Conservation (phyloP, 164 flowering plant genomes). For the Chimonanthus praecox region DNA sequence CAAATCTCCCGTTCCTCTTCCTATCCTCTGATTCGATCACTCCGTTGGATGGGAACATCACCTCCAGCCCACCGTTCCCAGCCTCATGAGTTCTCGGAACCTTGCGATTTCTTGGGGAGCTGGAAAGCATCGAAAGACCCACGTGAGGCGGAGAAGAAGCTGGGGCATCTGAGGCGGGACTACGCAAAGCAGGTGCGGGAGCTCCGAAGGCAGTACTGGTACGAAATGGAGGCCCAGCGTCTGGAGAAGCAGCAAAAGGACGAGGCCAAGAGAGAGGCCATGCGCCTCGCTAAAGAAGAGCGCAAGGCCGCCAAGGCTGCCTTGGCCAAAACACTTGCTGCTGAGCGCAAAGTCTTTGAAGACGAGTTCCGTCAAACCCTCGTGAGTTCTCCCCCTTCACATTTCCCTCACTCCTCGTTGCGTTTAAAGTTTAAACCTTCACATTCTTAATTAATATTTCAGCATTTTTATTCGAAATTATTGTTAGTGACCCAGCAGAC, state of each 20-base stretch:
- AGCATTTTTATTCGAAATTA: too few species aligned
- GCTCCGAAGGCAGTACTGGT: slow-evolving; percentile 51
- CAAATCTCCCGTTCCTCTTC: slow-evolving; percentile 10
- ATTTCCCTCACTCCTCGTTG: too few species aligned
- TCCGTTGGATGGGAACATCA: slow-evolving; percentile 10
- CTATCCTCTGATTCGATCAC: slow-evolving; percentile 5
- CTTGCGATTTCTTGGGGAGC: slow-evolving; percentile 49
- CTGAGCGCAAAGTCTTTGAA: slow-evolving; percentile 48
- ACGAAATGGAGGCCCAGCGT: slow-evolving; percentile 60
- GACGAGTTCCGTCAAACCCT: slow-evolving; percentile 65
- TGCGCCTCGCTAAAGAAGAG: slow-evolving; percentile 51
- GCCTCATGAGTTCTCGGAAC: slow-evolving; percentile 38
- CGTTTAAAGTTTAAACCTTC: too few species aligned
- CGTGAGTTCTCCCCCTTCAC: slow-evolving; percentile 19
- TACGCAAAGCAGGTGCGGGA: slow-evolving; percentile 61
- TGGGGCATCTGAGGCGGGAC: slow-evolving; percentile 47
- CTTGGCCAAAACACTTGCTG: slow-evolving; percentile 38
- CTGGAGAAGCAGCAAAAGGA: slow-evolving; percentile 58
- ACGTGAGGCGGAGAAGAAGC: slow-evolving; percentile 51
- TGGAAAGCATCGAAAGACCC: slow-evolving; percentile 61
- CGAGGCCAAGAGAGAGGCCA: slow-evolving; percentile 53
- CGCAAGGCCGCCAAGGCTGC: slow-evolving; percentile 50
- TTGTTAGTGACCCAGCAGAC: too few species aligned
- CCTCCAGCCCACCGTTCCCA: neutral
- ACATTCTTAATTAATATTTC: too few species aligned